Percentiles rank a stretch among this genome's conserved stretches.
phyloP scores from a whole-genome alignment of 1,139 yeast species.

The Pneumocystis wakefieldiae region DNA sequence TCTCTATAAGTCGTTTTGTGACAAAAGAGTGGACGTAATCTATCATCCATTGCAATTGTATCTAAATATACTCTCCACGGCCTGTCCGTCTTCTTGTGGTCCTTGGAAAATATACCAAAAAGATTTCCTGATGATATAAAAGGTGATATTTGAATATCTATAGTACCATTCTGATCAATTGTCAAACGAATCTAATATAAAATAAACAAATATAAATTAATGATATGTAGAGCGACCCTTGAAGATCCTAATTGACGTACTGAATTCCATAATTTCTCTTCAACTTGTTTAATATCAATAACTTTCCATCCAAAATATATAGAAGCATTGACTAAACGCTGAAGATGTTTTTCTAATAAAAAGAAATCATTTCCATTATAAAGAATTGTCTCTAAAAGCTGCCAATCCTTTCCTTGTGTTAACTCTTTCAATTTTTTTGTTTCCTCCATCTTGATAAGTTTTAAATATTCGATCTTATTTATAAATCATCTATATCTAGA shows the following conservation, averaged over 20 bases:
- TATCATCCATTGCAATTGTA: background rate
- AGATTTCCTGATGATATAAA: background rate
- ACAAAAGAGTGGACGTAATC: background rate
- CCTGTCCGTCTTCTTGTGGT: background rate
- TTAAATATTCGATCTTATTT: background rate
- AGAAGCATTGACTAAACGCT: background rate
- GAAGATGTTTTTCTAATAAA: background rate
- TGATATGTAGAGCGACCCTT: background rate
- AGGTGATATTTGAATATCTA: background rate
- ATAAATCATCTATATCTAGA: background rate
- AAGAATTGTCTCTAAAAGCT: background rate
- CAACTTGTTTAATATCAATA: background rate
- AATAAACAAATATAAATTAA: background rate
- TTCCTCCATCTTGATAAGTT: background rate
- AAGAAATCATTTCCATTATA: background rate
- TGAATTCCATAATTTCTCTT: background rate
- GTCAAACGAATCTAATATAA: background rate
- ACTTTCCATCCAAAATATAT: background rate
- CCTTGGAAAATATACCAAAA: background rate
- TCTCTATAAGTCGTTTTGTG: constrained; percentile 1
- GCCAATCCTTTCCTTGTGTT: background rate
- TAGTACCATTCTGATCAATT: background rate
- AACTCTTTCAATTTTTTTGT: background rate
- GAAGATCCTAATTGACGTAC: background rate
- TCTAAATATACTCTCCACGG: constrained; percentile 1